phyloP scores from a whole-genome alignment of 2,329 filamentous ascomycete genomes.

The Triangularia setosa region DNA sequence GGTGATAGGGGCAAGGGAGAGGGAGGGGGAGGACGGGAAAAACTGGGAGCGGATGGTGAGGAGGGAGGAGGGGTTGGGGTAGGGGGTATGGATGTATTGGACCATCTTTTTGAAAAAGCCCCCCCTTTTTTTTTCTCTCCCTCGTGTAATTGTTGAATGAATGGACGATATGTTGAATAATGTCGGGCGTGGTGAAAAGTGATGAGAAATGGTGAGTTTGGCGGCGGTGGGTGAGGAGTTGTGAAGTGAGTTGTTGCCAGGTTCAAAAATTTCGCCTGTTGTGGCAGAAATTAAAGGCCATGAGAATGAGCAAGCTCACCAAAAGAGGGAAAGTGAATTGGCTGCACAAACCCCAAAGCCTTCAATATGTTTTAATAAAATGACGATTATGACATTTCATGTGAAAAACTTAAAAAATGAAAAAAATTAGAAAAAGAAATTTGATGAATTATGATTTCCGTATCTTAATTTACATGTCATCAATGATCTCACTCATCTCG shows the following conservation, averaged over 20 bases:
- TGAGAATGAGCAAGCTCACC: neutral
- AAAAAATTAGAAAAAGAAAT: no score
- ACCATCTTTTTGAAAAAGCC: no score
- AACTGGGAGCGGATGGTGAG: constrained; percentile 62
- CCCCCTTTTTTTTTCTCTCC: neutral
- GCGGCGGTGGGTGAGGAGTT: neutral
- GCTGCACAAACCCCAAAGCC: no score
- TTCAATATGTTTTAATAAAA: no score
- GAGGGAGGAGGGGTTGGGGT: constrained; percentile 64
- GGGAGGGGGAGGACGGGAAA: constrained; percentile 44
- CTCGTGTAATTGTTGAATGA: neutral
- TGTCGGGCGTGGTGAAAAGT: neutral
- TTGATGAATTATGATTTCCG: no score
- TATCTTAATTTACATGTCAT: neutral
- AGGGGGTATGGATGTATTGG: constrained; percentile 69
- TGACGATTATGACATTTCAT: no score
- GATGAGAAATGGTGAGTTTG: no score
- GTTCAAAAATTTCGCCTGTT: neutral
- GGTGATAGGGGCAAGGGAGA: neutral
- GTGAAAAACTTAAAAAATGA: no score
- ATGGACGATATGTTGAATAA: neutral
- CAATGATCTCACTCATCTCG: neutral
- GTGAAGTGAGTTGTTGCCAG: neutral
- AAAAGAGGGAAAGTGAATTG: neutral
- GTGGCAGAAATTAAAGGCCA: neutral